Conservation (phyloP, 2,329 filamentous ascomycete genomes). For the Corinectria fuckeliana region DNA sequence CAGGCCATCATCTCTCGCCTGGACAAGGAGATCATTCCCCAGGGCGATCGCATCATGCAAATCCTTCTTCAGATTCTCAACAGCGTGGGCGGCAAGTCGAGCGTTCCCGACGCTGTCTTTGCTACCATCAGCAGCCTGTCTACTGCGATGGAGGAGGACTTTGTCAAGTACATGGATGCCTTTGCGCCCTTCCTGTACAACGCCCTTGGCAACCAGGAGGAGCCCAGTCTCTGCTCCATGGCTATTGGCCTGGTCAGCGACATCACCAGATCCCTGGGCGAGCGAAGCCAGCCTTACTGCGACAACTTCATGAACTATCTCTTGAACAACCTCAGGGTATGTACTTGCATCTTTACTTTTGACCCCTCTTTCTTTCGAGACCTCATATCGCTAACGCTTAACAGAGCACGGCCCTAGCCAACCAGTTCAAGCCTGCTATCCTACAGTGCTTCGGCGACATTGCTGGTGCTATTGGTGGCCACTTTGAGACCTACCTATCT, state of each 20-base stretch:
- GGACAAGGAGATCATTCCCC: constrained; percentile 88
- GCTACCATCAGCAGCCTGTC: constrained; percentile 91
- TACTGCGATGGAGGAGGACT: constrained; percentile 89
- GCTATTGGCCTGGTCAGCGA: constrained; percentile 97
- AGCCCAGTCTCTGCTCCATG: constrained; percentile 92
- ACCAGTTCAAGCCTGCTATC: constrained; percentile 98
- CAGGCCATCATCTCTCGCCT: constrained; percentile 90
- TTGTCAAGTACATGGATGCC: constrained; percentile 96
- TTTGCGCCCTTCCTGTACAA: constrained; percentile 94
- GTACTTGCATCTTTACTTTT: constrained; percentile 38
- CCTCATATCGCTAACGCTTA: constrained; percentile 22
- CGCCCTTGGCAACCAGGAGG: constrained; percentile 93
- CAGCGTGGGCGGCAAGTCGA: constrained; percentile 83
- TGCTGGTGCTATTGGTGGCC: constrained; percentile 87
- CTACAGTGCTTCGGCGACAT: constrained; percentile 98
- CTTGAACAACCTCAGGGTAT: constrained; percentile 84
- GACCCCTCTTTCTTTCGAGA: neutral
- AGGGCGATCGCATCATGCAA: constrained; percentile 94
- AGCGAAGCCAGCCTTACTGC: constrained; percentile 92
- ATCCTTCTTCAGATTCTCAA: constrained; percentile 81
- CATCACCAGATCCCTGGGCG: constrained; percentile 88
- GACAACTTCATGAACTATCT: constrained; percentile 99
- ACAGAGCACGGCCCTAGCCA: constrained; percentile 82
- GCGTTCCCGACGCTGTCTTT: constrained; percentile 92
- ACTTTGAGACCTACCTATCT: constrained; percentile 91